Evolutionary conservation across 768 basidiomycete genomes (phyloP), one percentile per base, ranked within the genome.

Genomic region (Termitomyces heimii): DNA sequence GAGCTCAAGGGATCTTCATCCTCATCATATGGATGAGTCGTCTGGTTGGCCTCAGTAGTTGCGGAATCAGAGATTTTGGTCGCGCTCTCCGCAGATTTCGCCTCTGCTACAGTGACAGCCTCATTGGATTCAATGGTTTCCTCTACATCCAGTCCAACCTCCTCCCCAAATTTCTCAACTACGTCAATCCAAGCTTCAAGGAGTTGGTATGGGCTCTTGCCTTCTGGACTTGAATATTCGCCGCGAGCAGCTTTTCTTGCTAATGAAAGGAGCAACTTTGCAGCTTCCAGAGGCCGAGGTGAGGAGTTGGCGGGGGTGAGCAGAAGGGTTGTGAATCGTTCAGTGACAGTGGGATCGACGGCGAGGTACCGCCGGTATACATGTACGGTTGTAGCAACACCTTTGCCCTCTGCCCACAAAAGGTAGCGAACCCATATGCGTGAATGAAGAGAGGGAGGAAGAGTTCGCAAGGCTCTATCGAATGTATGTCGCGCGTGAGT

Each of bases 361-460:
- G 82, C 73, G 43, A 98, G 85, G 68, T 95, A 97, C 43, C 97
- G 85, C 55, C 94, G 84, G 75, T 96, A 98, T 5, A 95, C 82
- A 26, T 82, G 73, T 47, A 92, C 88, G 42, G 84, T 85, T 2
- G 89, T 88, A n/a, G 77, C 63, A 20, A 93, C 91, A 50, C 92
- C 91, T 69, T 80, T 85, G 16, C 75, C 68, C 74, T 97, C 94
- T 5, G 94, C 89, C 92, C 94, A 98, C 14, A 90, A 77, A 18
- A 99, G 81, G 72, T 98, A 98, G 55, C 89, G 82, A 13, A 88
- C 82, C 97, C 97, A 99, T 62, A 98, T 82, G 35, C 94, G 87
- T 5, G 82, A 82, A 67, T 99, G 97, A 22, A 98, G 76, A 47
- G 93, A 94, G 2, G 95, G 94, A 14, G 94, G 90, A 8, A 99